Base-by-base conservation (phyloP, 345 rosid species). In the Syzygium grande region DNA sequence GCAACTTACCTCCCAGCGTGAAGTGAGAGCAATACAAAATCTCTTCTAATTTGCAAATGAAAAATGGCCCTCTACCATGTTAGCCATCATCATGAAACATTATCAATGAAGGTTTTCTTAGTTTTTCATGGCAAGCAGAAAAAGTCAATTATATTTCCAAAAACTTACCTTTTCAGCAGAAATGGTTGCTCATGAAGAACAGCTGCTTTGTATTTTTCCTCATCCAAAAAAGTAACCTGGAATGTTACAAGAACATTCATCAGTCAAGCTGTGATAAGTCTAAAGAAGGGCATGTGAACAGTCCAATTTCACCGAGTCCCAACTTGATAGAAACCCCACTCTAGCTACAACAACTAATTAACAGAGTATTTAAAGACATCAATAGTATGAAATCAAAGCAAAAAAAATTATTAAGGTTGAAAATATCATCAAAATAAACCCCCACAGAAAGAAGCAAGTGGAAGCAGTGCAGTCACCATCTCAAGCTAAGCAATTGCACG, bases 151-250 rank as follows among this genome's bases (percentile, higher is more conserved):
- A 73, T 38, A 73, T 19, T 73, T 73, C 83, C 83, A 73, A 34
- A 61, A 29, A 13, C 27, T 84, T 91, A 96, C 99, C 99, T 94
- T 92, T 98, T 96, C 38, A 98, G 91, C 51, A 87, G 87, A 92
- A 96, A 98, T 0, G 99, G 99, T 88, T 94, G 96, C 89, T 90
- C 92, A 87, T 92, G 87, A 22, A 98, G 94, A 87, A 92, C 89
- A 88, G 98, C 99, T 30, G 92, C 93, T 93, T 96, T 96, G 91
- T 91, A 96, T 41, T 92, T 96, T 13, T 92, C 96, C 85, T 84
- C 87, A 86, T 96, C 98, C 7, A 97, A 90, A 94, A 98, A 98
- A 49, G 97, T 91, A 88, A 96, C 88, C 99, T 98, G 91, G 86
- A 54, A 59, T n/a, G 41, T 56, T 86, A 79, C 85, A 78, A 55